phyloP scores from a whole-genome alignment of 208 protist species.

The Crithidia bombi region DNA sequence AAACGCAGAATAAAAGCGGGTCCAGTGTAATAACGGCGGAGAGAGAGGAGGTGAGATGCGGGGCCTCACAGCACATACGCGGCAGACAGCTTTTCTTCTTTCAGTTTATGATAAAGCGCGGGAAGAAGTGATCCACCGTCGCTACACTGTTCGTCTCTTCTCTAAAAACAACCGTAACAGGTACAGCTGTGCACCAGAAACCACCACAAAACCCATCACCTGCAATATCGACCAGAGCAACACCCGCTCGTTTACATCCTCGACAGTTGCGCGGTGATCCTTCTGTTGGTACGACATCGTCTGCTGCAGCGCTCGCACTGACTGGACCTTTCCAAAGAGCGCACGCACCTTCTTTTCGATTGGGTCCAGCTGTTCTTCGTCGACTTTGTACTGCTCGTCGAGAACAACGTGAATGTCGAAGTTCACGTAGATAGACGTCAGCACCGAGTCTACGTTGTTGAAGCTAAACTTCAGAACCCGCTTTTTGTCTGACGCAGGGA shows the following conservation, averaged over 20 bases:
- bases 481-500: not conserved
- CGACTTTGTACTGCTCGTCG: conserved; percentile 31
- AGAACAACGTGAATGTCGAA: conserved; percentile 51
- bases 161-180: conserved; percentile 85
- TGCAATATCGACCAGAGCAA: conserved; percentile 79
- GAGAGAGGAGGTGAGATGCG: too few relatives aligned
- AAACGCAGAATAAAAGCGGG: too few relatives aligned
- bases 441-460: conserved; percentile 51
- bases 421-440: conserved; percentile 30
- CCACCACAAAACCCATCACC: conserved; percentile 51
- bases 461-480: conserved; percentile 29
- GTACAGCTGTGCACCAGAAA: conserved; percentile 69
- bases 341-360: conserved; percentile 55
- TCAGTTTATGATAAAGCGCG: not conserved
- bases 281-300: conserved; percentile 53
- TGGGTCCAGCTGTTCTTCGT: conserved; percentile 56
- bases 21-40: too few relatives aligned
- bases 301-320: conserved; percentile 33
- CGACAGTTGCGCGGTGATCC: conserved; percentile 66
- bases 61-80: too few relatives aligned
- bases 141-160: conserved; percentile 61
- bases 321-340: conserved; percentile 24
- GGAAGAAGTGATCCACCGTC: not conserved
- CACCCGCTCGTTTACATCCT: conserved; percentile 58
- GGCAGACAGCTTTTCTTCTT: not conserved